Base-by-base conservation (phyloP, 179 eudicot genomes). In the Beta corolliflora region DNA sequence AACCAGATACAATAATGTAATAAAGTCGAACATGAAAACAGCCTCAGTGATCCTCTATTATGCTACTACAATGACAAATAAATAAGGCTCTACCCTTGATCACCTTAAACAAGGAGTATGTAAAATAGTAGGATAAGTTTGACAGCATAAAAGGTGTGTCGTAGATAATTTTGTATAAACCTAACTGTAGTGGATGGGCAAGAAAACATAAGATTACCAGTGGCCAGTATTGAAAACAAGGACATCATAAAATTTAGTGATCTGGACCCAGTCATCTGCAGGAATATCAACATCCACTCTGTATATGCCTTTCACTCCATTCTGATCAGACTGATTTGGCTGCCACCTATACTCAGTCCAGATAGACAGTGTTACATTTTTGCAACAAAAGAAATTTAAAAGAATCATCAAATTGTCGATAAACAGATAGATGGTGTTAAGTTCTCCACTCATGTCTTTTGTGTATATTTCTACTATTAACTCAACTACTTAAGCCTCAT, bases 181-280 rank as follows among this genome's bases (percentile, higher is more conserved):
- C 77, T 60, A 11, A 53, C 0, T 0, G 12, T 65, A 44, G 11
- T 59, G 46, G 50, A 76, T 15, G n/a, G 61, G 29, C 12, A 23
- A 50, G 77, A 72, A 36, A 65, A 54, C 31, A 64, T 77, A 74
- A 63, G 21, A 78, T 87, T 87, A 90, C 97, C 97, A 94, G 79
- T 91, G 97, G 21, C 98, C 98, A n/a, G 98, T 95, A 83, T 95
- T 95, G 81, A 91, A 92, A 79, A 95, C 83, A 61, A 95, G 92
- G 77, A 92, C 92, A 79, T 94, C 92, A 52, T 95, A 94, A 84
- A 94, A 95, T 80, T 88, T 86, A 23, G 90, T 76, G 59, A 91
- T 84, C 68, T 85, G 81, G 72, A 81, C 90, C 99, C 99, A 95
- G 50, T 92, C 94, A 84, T 88, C 89, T 53, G 96, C 98, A 25